Evolutionary conservation across 305 asterid species (phyloP).

Genomic region (Rubia balearica): DNA sequence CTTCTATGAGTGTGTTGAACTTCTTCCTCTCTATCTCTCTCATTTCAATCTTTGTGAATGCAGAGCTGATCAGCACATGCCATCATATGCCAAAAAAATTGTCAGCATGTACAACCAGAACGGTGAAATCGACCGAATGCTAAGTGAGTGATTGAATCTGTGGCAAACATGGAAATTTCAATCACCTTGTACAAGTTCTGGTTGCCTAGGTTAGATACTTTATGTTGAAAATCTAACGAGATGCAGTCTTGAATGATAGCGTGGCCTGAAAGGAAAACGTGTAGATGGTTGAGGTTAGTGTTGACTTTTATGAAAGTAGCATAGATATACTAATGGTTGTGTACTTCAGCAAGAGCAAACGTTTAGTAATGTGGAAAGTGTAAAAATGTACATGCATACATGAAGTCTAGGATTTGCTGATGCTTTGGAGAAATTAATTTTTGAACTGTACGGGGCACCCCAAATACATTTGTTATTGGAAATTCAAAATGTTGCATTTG

Average conservation of each 20-base stretch:
- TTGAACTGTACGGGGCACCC: not conserved
- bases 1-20: conserved; percentile 7
- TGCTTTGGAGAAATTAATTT: not conserved
- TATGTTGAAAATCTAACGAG: not conserved
- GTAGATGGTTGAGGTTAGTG: conserved; percentile 14
- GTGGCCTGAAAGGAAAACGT: not conserved
- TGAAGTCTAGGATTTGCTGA: not conserved
- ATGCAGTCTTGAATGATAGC: not conserved
- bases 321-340: not conserved
- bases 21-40: conserved; percentile 4
- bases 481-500: not conserved
- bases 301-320: not conserved
- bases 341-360: not conserved
- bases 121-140: conserved; percentile 84
- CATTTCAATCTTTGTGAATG: conserved; percentile 16
- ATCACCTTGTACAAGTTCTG: not conserved
- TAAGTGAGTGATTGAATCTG: conserved; percentile 38
- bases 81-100: conserved; percentile 77
- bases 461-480: not conserved
- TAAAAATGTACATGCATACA: not conserved
- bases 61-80: conserved; percentile 93
- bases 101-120: conserved; percentile 77
- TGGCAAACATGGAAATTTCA: conserved; percentile 2
- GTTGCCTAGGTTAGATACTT: not conserved
- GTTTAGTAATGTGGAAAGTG: not conserved